These are phyloP conservation scores for Phaeosphaeriaceae sp. DNA, from an alignment of 2,329 filamentous ascomycete genomes.

Conservation along the genomic window DNA sequence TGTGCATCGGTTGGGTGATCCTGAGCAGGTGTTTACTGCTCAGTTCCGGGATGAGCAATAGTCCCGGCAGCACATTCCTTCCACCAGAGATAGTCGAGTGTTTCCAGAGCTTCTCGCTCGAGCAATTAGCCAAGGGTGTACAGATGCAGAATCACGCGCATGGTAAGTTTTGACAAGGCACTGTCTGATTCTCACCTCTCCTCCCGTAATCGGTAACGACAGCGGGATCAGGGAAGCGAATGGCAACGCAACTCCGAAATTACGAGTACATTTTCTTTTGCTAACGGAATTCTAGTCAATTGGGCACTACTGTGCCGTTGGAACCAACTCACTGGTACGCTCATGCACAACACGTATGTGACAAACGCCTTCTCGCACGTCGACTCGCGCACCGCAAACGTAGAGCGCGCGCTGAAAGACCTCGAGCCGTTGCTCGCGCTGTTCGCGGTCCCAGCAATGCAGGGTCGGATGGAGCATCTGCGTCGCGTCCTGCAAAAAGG, in stretches of 20 bases:
- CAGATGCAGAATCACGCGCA: not conserved
- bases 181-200: too few relatives aligned
- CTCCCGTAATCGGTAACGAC: too few relatives aligned
- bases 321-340: not conserved
- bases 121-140: not conserved
- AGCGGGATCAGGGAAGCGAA: too few relatives aligned
- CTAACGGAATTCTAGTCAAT: not conserved
- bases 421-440: not conserved
- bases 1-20: not conserved
- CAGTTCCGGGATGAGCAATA: not conserved
- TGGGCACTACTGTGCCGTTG: not conserved
- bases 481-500: not conserved
- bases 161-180: not conserved
- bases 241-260: too few relatives aligned
- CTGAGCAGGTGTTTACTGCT: not conserved
- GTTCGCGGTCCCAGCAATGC: not conserved
- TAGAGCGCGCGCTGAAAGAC: not conserved
- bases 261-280: too few relatives aligned
- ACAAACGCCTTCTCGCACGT: not conserved
- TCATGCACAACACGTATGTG: not conserved
- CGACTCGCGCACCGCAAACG: not conserved
- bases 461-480: not conserved
- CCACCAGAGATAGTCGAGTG: not conserved
- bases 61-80: not conserved
- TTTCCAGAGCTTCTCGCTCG: not conserved